A percentile compares a stretch with the other conserved stretches of the same genome.
These are phyloP conservation scores for Solanum arcanum DNA, from an alignment of 257 asterid species.

Conservation along the genomic window DNA sequence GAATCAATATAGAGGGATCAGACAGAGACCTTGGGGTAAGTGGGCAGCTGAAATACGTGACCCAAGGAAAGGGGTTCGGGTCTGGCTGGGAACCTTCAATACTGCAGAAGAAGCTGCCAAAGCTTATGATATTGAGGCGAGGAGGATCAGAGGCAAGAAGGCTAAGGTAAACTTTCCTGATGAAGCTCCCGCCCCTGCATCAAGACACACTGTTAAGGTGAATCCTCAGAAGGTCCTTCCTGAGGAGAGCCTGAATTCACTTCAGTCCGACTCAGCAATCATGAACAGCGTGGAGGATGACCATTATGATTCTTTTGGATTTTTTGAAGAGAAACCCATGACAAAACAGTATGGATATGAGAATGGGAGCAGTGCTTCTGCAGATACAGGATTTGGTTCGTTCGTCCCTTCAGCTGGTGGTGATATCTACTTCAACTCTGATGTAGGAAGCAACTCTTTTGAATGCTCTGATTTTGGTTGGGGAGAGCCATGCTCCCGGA, in stretches of 20 bases:
- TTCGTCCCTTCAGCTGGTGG: slow-evolving; percentile 16
- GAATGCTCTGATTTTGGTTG: slow-evolving; percentile 75
- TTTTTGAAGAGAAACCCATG: slow-evolving; percentile 61
- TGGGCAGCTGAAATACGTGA: slow-evolving; percentile 99
- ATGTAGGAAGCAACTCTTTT: slow-evolving; percentile 73
- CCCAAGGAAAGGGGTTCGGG: slow-evolving; percentile 91
- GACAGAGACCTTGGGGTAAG: slow-evolving; percentile 99
- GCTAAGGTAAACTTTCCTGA: slow-evolving; percentile 94
- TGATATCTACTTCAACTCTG: slow-evolving; percentile 52
- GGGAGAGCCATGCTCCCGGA: slow-evolving; percentile 56
- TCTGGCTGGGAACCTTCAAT: slow-evolving; percentile 97
- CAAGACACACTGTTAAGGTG: slow-evolving; percentile 24
- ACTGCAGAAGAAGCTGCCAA: slow-evolving; percentile 99
- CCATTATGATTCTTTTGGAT: slow-evolving; percentile 25
- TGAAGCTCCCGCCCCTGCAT: slow-evolving; percentile 30
- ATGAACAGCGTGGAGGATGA: background rate
- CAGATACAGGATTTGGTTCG: slow-evolving; percentile 11
- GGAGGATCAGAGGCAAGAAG: slow-evolving; percentile 85
- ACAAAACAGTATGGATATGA: slow-evolving; percentile 25
- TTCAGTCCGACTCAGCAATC: background rate
- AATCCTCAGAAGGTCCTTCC: slow-evolving; percentile 18
- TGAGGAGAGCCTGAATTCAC: slow-evolving; percentile 5
- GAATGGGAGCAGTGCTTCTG: slow-evolving; percentile 19
- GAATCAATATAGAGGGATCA: slow-evolving; percentile 90
- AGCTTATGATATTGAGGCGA: slow-evolving; percentile 89